Base-by-base conservation (phyloP, 352 stramenopile species). In the Phytophthora palmivora region DNA sequence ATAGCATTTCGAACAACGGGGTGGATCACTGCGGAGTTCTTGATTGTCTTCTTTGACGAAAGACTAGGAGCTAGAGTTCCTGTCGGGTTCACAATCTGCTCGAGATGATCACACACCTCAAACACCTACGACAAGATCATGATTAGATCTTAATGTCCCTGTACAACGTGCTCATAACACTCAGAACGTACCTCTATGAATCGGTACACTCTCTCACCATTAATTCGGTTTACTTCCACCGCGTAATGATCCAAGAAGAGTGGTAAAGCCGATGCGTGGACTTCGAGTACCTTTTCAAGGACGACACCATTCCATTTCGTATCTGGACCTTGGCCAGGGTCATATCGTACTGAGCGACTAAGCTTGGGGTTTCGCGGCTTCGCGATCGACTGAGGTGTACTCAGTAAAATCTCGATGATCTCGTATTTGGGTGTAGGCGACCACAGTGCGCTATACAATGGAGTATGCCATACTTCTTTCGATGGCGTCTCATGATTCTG, bases 1-100 rank as follows among this genome's bases (percentile, higher is more conserved):
- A 87, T 76, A 6, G 75, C 78, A 43, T 87, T 84, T 1, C 72
- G 70, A 36, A 87, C 62, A 15, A 80, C 74, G 43, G 78, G 75
- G 42, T 87, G 78, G 0, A 70, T 78, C 19, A 87, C 69, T 28
- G 67, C 65, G 4, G 68, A 75, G 28, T 73, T 68, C 16, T 72
- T 62, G 41, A 71, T 69, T 15, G 54, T 63, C 61, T 78, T 77
- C 26, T 73, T 74, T 0, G 57, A 73, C 26, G 57, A 67, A 38
- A 72, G 47, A 26, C 68, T 69, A 0, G 58, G 70, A 6, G 66
- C 67, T 6, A 73, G 44, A 6, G 63, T 69, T 15, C 59, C 69
- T 15, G 57, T 58, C 5, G 61, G 61, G 19, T 79, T 74, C 33
- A 76, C 69, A 21, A 83, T 78, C 32, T 79, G 69, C 38, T 81